These are phyloP conservation scores for Beauveria varroae DNA, from an alignment of 2,329 filamentous ascomycete species.

Conservation along the genomic window DNA sequence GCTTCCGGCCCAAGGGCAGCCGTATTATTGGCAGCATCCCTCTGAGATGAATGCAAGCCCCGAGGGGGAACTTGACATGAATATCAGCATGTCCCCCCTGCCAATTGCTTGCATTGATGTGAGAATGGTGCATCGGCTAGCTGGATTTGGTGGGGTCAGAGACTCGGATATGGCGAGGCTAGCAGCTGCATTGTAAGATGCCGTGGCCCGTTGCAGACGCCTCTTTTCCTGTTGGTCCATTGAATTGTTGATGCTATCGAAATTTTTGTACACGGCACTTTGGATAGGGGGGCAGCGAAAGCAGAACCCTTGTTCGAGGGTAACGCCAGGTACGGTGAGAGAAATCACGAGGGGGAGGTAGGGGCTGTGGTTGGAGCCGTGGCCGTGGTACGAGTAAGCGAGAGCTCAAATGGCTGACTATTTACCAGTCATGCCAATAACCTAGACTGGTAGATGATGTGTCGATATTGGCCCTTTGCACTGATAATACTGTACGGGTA, in stretches of 20 bases:
- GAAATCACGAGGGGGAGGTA: too few species aligned
- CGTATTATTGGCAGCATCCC: background rate
- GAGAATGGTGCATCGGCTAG: background rate
- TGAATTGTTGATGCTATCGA: background rate
- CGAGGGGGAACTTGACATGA: background rate
- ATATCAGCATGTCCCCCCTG: background rate
- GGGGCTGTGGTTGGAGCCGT: background rate
- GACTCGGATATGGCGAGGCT: background rate
- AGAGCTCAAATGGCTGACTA: too few species aligned
- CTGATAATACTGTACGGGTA: background rate
- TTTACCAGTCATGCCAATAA: too few species aligned
- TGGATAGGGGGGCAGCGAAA: background rate
- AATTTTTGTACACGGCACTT: background rate
- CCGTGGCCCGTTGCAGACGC: constrained; percentile 1
- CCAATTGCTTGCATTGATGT: background rate
- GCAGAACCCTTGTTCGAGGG: too few species aligned
- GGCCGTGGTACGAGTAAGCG: background rate
- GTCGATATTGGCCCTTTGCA: background rate
- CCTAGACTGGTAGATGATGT: background rate
- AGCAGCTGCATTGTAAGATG: background rate
- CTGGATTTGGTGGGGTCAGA: background rate
- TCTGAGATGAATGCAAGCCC: background rate
- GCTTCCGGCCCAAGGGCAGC: too few species aligned
- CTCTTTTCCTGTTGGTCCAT: background rate
- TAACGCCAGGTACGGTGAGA: too few species aligned